These are phyloP conservation scores for Talaromyces funiculosus DNA, from an alignment of 2,329 filamentous ascomycete genomes.

Conservation along the genomic window DNA sequence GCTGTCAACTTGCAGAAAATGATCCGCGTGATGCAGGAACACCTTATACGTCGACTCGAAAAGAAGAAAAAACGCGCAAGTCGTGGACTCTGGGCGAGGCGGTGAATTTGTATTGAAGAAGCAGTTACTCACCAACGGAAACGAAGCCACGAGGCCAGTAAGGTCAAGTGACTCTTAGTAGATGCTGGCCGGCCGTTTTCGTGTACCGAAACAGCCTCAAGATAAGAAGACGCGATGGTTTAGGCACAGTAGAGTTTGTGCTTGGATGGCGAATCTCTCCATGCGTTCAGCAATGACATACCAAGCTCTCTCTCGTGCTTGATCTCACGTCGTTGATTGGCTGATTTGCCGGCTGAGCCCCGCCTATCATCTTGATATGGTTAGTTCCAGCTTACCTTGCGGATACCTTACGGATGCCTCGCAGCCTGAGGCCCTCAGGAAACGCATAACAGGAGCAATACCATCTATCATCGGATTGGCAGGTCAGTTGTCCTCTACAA, in stretches of 20 bases:
- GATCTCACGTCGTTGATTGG: conserved; percentile 10
- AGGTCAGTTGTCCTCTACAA: neutral
- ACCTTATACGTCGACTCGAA: neutral
- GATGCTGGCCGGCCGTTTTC: conserved; percentile 8
- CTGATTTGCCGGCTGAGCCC: neutral
- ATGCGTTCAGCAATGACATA: conserved; percentile 7
- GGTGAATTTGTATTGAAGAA: neutral
- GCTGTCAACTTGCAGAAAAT: neutral
- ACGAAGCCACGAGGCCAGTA: neutral
- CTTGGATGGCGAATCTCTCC: neutral
- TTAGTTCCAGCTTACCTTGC: neutral
- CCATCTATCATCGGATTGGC: neutral
- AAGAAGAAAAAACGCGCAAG: neutral
- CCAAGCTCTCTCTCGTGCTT: conserved; percentile 13
- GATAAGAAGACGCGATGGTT: neutral
- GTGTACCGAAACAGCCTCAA: conserved; percentile 6
- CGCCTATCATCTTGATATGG: neutral
- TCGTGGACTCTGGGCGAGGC: neutral
- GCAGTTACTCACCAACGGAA: neutral
- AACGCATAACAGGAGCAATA: neutral
- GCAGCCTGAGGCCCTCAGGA: neutral
- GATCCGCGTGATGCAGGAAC: neutral
- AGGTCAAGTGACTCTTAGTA: conserved; percentile 4
- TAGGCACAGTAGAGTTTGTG: neutral
- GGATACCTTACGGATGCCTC: neutral